A percentile compares a stretch with the other conserved stretches of the same genome.
Evolutionary conservation across 352 stramenopile species (phyloP).

Genomic region (Halophytophthora batemanensis): DNA sequence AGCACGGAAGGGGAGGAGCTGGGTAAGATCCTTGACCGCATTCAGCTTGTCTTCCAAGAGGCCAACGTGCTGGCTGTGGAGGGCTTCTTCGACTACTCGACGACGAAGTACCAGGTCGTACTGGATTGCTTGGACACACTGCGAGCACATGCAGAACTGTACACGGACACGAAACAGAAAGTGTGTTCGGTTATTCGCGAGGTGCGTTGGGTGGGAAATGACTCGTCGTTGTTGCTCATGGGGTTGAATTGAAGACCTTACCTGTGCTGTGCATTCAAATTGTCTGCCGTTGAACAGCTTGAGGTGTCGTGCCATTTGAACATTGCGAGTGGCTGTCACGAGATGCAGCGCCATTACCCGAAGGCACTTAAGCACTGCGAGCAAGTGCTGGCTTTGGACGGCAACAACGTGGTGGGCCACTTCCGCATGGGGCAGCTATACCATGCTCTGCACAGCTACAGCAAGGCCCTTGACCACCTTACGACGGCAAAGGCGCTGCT

Average conservation of each 20-base stretch:
- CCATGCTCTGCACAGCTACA: slow-evolving; percentile 46
- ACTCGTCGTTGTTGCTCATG: background rate
- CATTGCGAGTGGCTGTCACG: slow-evolving; percentile 52
- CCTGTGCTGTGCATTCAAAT: background rate
- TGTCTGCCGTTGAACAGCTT: slow-evolving; percentile 6
- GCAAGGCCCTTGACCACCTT: slow-evolving; percentile 39
- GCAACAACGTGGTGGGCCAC: slow-evolving; percentile 26
- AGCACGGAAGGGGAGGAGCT: slow-evolving; percentile 12
- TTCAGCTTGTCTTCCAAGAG: slow-evolving; percentile 42
- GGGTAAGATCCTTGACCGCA: slow-evolving; percentile 19
- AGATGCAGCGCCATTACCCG: slow-evolving; percentile 56
- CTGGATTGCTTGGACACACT: slow-evolving; percentile 30
- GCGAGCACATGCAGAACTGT: slow-evolving; percentile 12
- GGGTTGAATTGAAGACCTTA: background rate
- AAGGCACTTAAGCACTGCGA: slow-evolving; percentile 42
- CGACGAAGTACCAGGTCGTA: slow-evolving; percentile 47
- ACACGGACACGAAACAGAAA: slow-evolving; percentile 4
- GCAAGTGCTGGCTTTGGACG: slow-evolving; percentile 33
- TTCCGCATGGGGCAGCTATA: slow-evolving; percentile 56
- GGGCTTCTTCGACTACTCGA: slow-evolving; percentile 63
- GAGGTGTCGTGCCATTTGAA: slow-evolving; percentile 64
- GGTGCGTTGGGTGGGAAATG: slow-evolving; percentile 6
- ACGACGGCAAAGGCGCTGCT: slow-evolving; percentile 13
- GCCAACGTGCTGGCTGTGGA: slow-evolving; percentile 62
- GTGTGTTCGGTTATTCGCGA: slow-evolving; percentile 14